Conservation (phyloP, 2,329 filamentous ascomycete genomes). For the Pseudophaeomoniella oleicola region DNA sequence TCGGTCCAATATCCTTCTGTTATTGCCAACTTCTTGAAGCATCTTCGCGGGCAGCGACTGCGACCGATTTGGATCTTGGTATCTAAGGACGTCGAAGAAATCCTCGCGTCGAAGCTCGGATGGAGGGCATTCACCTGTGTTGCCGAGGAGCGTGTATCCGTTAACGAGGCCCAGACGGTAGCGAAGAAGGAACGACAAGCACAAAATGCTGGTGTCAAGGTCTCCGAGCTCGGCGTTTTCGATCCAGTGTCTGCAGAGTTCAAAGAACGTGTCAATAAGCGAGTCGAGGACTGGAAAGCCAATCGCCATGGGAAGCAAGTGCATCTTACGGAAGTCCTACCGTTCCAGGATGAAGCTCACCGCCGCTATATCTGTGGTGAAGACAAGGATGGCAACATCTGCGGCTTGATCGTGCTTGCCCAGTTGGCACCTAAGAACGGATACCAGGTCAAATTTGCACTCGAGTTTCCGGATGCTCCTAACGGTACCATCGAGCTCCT, state of each 20-base stretch:
- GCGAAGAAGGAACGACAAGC: conserved; percentile 57
- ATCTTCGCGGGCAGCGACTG: conserved; percentile 45
- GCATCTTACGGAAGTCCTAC: conserved; percentile 67
- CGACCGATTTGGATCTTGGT: conserved; percentile 69
- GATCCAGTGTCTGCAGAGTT: conserved; percentile 45
- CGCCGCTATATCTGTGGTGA: conserved; percentile 62
- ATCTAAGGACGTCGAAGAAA: conserved; percentile 53
- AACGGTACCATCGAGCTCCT: conserved; percentile 65
- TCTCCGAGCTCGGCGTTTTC: conserved; percentile 46
- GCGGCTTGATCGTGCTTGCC: conserved; percentile 56
- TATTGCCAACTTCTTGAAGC: conserved; percentile 51
- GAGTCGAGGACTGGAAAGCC: conserved; percentile 58
- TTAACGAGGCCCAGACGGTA: conserved; percentile 50
- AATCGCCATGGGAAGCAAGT: conserved; percentile 62
- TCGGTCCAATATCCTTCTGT: conserved; percentile 53
- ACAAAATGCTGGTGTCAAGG: conserved; percentile 61
- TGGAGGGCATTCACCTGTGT: conserved; percentile 70
- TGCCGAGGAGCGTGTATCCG: conserved; percentile 54
- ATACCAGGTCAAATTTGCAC: conserved; percentile 74
- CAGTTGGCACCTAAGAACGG: conserved; percentile 62
- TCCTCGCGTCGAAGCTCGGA: conserved; percentile 55
- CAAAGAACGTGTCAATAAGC: conserved; percentile 45
- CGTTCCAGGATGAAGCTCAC: conserved; percentile 63
- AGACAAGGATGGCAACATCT: conserved; percentile 50
- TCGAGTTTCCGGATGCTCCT: conserved; percentile 65